Evolutionary conservation across 257 asterid species (phyloP).

Genomic region (Solanum appendiculatum): DNA sequence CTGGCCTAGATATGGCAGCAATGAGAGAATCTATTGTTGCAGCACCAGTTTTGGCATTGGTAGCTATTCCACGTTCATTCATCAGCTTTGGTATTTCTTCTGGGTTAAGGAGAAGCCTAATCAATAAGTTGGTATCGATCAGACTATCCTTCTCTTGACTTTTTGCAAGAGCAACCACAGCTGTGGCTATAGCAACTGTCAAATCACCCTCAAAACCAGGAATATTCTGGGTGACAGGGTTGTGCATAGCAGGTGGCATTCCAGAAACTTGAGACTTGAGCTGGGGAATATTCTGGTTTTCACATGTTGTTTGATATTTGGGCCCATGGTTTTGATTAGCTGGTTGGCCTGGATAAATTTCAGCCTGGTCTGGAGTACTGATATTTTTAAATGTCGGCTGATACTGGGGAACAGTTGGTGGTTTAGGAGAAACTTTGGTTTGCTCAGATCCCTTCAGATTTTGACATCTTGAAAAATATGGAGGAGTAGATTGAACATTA

Average conservation of each 20-base stretch:
- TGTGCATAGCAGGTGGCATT: neutral
- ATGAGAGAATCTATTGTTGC: neutral
- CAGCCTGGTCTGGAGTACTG: neutral
- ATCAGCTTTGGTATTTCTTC: slow-evolving; percentile 25
- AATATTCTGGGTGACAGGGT: neutral
- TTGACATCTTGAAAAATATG: neutral
- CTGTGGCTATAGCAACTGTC: slow-evolving; percentile 29
- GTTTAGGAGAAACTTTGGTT: neutral
- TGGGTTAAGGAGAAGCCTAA: slow-evolving; percentile 28
- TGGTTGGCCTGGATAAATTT: neutral
- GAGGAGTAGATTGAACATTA: neutral
- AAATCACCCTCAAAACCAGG: slow-evolving; percentile 5
- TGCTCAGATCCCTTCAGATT: neutral
- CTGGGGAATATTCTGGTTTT: neutral
- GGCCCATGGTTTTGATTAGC: neutral
- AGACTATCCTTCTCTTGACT: slow-evolving; percentile 11
- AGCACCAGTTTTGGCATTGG: neutral
- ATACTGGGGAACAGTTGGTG: neutral
- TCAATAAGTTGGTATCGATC: slow-evolving; percentile 25
- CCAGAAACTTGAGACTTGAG: neutral
- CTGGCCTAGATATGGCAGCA: neutral
- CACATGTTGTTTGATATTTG: neutral
- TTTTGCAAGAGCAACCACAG: slow-evolving; percentile 24
- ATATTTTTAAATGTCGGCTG: neutral
- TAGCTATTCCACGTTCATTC: neutral